Conservation (phyloP, 1,284 basidiomycete species). For the Leccinum proliferum region DNA sequence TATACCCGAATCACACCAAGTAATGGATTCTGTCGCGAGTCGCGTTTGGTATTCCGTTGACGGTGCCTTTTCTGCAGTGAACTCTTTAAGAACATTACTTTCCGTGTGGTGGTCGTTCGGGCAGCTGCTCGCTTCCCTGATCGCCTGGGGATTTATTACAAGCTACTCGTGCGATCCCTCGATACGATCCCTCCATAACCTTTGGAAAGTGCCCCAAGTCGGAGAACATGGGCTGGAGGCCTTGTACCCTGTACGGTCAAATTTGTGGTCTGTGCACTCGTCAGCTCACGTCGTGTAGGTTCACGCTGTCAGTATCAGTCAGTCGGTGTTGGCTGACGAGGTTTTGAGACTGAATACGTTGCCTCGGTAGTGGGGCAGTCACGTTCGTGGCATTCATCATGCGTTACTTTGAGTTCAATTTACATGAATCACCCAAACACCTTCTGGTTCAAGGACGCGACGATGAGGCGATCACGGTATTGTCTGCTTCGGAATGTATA, state of each 20-base stretch:
- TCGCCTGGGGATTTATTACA: slow-evolving; percentile 47
- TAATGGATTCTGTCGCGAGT: slow-evolving; percentile 12
- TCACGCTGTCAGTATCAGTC: slow-evolving; percentile 32
- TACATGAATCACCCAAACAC: slow-evolving; percentile 58
- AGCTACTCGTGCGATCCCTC: slow-evolving; percentile 40
- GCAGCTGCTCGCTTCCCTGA: slow-evolving; percentile 46
- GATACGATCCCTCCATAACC: slow-evolving; percentile 9
- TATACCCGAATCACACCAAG: slow-evolving; percentile 46
- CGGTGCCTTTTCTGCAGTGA: slow-evolving; percentile 35
- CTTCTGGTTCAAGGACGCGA: slow-evolving; percentile 52
- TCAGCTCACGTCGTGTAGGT: slow-evolving; percentile 23
- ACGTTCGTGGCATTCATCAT: slow-evolving; percentile 42
- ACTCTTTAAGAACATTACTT: slow-evolving; percentile 49
- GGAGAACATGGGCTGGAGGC: slow-evolving; percentile 55
- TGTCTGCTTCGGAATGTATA: neutral
- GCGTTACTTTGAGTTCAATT: slow-evolving; percentile 41
- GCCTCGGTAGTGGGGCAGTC: slow-evolving; percentile 33
- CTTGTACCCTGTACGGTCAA: slow-evolving; percentile 37
- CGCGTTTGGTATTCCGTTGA: slow-evolving; percentile 3
- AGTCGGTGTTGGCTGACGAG: neutral
- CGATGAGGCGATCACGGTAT: slow-evolving; percentile 47
- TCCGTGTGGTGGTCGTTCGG: slow-evolving; percentile 65
- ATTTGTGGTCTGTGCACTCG: neutral
- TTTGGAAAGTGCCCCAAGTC: slow-evolving; percentile 36
- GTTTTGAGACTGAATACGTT: slow-evolving; percentile 3